Conservation (phyloP, 257 asterid genomes). For the Przewalskia tangutica region DNA sequence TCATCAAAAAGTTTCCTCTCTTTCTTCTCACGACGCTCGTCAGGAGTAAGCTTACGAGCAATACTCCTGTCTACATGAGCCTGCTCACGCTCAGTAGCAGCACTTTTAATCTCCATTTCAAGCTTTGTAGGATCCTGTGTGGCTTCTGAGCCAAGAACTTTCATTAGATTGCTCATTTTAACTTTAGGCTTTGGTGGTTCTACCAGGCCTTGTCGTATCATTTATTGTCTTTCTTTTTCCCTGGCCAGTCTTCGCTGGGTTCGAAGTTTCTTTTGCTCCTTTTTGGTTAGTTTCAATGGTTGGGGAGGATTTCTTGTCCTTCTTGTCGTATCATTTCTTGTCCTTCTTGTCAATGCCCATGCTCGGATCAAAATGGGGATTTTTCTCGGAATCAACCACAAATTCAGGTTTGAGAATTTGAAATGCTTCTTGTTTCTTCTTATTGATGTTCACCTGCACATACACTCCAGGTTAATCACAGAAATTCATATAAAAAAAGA, state of each 20-base stretch:
- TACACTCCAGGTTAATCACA: background rate
- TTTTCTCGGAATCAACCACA: conserved; percentile 77
- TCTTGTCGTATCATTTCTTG: too few relatives aligned
- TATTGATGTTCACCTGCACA: conserved; percentile 82
- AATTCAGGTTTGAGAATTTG: conserved; percentile 94
- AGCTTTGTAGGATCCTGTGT: conserved; percentile 96
- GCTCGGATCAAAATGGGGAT: conserved; percentile 76
- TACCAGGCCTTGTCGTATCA: conserved; percentile 79
- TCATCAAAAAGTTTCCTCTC: conserved; percentile 86
- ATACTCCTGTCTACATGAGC: conserved; percentile 85
- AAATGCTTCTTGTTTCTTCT: conserved; percentile 91
- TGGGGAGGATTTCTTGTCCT: too few relatives aligned
- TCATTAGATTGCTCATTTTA: conserved; percentile 97
- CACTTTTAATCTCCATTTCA: conserved; percentile 89
- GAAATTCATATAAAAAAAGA: background rate
- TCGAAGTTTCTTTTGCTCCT: conserved; percentile 95
- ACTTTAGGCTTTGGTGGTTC: conserved; percentile 94
- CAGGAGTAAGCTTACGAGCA: conserved; percentile 97
- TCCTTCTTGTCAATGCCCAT: conserved; percentile 89
- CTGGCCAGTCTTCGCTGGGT: conserved; percentile 82
- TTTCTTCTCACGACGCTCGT: conserved; percentile 92
- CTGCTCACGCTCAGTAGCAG: conserved; percentile 99
- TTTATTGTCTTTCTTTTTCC: conserved; percentile 91
- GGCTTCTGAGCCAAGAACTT: conserved; percentile 94
- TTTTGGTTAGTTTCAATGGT: conserved; percentile 80